Conservation (phyloP, 1,139 yeast genomes). For the Hemisphaericaspora xylanilytica region DNA sequence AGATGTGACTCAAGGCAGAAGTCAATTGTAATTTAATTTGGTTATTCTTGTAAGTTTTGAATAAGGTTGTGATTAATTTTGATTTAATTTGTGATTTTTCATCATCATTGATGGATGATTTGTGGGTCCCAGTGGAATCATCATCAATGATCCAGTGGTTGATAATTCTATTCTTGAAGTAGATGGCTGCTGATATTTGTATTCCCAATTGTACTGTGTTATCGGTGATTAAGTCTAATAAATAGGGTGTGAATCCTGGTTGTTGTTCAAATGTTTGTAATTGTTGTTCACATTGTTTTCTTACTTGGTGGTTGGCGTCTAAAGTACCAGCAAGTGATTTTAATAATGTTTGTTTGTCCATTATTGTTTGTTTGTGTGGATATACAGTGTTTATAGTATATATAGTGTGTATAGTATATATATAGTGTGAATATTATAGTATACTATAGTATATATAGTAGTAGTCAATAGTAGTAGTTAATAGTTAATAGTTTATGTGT, state of each 20-base stretch:
- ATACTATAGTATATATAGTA: no score
- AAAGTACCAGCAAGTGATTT: slow-evolving; percentile 45
- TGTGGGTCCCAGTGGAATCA: slow-evolving; percentile 25
- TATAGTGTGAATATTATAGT: no score
- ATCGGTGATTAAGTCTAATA: slow-evolving; percentile 54
- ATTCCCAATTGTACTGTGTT: slow-evolving; percentile 44
- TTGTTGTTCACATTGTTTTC: slow-evolving; percentile 44
- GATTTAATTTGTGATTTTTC: slow-evolving; percentile 55
- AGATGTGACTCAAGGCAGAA: slow-evolving; percentile 43
- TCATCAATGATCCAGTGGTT: slow-evolving; percentile 55
- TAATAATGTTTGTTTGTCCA: slow-evolving; percentile 45
- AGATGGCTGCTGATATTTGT: slow-evolving; percentile 62
- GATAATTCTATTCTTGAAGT: slow-evolving; percentile 62
- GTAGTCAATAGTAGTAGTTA: no score
- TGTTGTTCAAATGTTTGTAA: slow-evolving; percentile 41
- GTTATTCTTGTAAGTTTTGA: slow-evolving; percentile 33
- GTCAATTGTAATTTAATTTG: slow-evolving; percentile 41
- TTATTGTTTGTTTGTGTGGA: slow-evolving; percentile 16
- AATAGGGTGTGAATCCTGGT: slow-evolving; percentile 58
- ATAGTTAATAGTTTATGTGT: no score
- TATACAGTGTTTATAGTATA: no score
- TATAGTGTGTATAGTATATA: no score
- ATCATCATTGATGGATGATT: slow-evolving; percentile 39
- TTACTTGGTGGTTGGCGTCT: slow-evolving; percentile 36
- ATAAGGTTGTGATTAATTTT: slow-evolving; percentile 47